A percentile compares a stretch with the other conserved stretches of the same genome.
phyloP scores from a whole-genome alignment of 345 rosid species.

The Clausena lansium region DNA sequence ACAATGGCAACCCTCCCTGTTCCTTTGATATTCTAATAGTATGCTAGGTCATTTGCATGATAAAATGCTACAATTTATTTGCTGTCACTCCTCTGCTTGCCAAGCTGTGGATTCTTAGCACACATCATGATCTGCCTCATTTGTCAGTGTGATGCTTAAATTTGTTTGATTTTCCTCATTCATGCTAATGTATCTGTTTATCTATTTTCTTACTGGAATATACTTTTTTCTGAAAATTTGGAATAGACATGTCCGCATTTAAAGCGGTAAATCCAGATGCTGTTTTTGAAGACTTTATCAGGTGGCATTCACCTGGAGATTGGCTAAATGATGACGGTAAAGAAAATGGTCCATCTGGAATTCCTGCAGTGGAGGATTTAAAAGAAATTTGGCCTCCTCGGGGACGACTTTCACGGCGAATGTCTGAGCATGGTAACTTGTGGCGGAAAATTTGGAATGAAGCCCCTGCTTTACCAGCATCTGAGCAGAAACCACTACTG shows the following conservation, averaged over 20 bases:
- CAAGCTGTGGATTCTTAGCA: background rate
- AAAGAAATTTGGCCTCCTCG: conserved; percentile 81
- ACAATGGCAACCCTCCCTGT: background rate
- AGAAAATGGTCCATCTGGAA: conserved; percentile 39
- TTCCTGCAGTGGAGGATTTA: conserved; percentile 26
- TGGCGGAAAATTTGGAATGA: conserved; percentile 93
- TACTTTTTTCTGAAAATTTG: conserved; percentile 7
- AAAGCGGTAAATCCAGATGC: conserved; percentile 98
- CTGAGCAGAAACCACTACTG: conserved; percentile 82
- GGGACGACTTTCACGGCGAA: conserved; percentile 84
- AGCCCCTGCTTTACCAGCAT: conserved; percentile 69
- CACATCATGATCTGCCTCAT: background rate
- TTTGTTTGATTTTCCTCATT: background rate
- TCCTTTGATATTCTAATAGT: background rate
- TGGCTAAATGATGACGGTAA: conserved; percentile 56
- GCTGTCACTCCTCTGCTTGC: background rate
- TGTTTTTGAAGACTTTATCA: conserved; percentile 90
- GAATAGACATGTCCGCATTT: conserved; percentile 94
- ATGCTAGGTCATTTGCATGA: background rate
- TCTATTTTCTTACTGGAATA: background rate
- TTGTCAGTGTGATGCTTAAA: conserved; percentile 11
- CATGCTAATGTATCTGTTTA: conserved; percentile 7
- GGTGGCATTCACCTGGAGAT: conserved; percentile 99
- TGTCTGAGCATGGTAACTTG: conserved; percentile 87
- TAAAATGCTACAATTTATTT: background rate